Evolutionary conservation across 305 asterid genomes (phyloP).

Genomic region (Fraxinus dipetala): DNA sequence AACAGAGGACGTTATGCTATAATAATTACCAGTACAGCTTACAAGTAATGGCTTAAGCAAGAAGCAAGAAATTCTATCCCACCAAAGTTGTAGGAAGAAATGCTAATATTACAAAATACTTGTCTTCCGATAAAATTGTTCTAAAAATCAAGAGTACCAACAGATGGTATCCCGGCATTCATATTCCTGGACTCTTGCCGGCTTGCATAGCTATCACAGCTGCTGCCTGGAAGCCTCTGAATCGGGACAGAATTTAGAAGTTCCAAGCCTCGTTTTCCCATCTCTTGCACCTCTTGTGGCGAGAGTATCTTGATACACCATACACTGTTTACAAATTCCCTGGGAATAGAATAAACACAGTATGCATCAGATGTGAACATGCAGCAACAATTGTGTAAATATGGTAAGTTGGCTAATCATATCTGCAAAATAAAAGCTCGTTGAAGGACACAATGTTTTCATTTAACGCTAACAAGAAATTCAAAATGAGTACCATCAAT

Average conservation of each 20-base stretch:
- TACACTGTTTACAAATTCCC: constrained; percentile 88
- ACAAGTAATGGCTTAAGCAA: constrained; percentile 15
- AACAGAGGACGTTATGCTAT: constrained; percentile 13
- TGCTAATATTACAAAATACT: constrained; percentile 27
- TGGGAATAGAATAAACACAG: constrained; percentile 19
- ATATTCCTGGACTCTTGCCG: constrained; percentile 54
- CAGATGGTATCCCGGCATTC: constrained; percentile 58
- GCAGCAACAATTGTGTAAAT: not conserved
- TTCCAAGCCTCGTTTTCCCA: constrained; percentile 68
- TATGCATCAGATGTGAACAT: constrained; percentile 32
- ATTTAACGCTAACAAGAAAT: not conserved
- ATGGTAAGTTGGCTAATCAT: not conserved
- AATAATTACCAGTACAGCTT: constrained; percentile 31
- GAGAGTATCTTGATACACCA: constrained; percentile 90
- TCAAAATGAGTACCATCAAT: not conserved
- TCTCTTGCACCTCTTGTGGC: constrained; percentile 86
- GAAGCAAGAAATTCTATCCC: constrained; percentile 27
- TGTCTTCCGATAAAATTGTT: constrained; percentile 7
- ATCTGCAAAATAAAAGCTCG: not conserved
- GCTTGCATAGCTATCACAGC: constrained; percentile 40
- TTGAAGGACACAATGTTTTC: not conserved
- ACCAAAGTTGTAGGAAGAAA: constrained; percentile 21
- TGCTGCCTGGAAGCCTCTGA: constrained; percentile 35
- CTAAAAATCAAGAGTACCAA: constrained; percentile 59
- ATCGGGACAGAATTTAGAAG: constrained; percentile 53